Percentiles rank a stretch among this genome's conserved stretches.
Conservation (phyloP, 2,329 filamentous ascomycete species). For the Fonsecaea multimorphosa region DNA sequence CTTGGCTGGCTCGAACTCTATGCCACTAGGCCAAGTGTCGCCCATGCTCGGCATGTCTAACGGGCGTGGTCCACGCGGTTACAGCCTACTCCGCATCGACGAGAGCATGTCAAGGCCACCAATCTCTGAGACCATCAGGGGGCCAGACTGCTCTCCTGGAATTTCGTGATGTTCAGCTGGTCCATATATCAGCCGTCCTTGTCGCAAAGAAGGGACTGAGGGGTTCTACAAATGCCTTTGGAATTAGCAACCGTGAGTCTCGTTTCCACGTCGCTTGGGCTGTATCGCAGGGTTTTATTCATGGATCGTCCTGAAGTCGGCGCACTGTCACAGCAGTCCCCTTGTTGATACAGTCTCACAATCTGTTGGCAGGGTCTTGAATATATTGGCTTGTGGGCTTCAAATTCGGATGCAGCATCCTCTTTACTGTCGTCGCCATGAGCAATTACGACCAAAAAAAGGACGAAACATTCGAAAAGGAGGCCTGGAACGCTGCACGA, state of each 20-base stretch:
- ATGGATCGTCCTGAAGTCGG: not conserved
- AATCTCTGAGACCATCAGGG: not conserved
- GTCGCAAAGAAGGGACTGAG: not conserved
- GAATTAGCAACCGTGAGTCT: not conserved
- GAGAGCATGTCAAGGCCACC: not conserved
- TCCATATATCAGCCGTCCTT: not conserved
- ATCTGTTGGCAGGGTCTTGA: not conserved
- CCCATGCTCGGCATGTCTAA: too few species aligned
- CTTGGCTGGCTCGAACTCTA: not conserved
- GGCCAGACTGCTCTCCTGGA: not conserved
- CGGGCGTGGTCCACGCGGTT: too few species aligned
- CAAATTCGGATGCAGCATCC: too few species aligned
- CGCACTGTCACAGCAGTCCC: not conserved
- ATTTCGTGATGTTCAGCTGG: too few species aligned
- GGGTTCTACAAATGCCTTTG: not conserved
- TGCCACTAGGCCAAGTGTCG: not conserved
- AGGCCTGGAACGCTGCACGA: not conserved
- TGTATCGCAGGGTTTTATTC: not conserved
- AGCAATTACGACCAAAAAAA: not conserved
- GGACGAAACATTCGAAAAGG: not conserved
- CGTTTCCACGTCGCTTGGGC: not conserved
- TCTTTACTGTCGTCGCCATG: not conserved
- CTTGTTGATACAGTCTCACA: not conserved
- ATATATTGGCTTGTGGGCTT: too few species aligned
- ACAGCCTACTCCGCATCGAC: not conserved